Evolutionary conservation across 441 rosid genomes (phyloP), one percentile per base, ranked within the genome.

Genomic region (Adansonia gregorii): DNA sequence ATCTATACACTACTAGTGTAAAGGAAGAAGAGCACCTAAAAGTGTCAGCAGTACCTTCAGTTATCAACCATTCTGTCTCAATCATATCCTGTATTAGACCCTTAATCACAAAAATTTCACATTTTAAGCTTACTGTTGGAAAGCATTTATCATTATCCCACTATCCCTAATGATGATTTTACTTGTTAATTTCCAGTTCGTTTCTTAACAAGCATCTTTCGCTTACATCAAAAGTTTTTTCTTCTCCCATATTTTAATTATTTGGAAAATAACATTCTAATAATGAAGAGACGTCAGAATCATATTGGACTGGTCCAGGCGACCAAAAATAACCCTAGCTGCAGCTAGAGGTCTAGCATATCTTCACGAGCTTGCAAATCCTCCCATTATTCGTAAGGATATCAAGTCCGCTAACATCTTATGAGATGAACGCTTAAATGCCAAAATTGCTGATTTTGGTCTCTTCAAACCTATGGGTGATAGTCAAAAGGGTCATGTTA

Each of bases 301-400:
- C 67, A 84, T 84, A 79, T 63, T 94, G 65, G 95, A 90, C 35
- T 94, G 97, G 93, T 4, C 81, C 59, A 85, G 91, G 83, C 87
- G 96, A 79, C 95, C 91, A 6, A 88, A 78, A 83, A 80, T 92
- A 80, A 84, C 93, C 24, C 85, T 90, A 64, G 97, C 91, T 51
- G 75, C 95, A 56, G 95, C 92, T 9, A 87, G 88, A 82, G 95
- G 97, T 4, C 70, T 91, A 15, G 86, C 91, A 8, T 93, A 91
- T 86, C 86, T 91, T 73, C 95, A 91, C 56, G 95, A 91, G 83
- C 93, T 87, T 64, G 97, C 92, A 20, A 80, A 89, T 74, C 97
- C 97, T 83, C 94, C 95, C 8, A 93, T 93, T 12, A 93, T 91
- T 74, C 97, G 89, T 64, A 83, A 94, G 76, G 97, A 93, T 81